A percentile compares a stretch with the other conserved stretches of the same genome.
Conservation (phyloP, 805 yeast species). For the Saccharomyces mikatae region DNA sequence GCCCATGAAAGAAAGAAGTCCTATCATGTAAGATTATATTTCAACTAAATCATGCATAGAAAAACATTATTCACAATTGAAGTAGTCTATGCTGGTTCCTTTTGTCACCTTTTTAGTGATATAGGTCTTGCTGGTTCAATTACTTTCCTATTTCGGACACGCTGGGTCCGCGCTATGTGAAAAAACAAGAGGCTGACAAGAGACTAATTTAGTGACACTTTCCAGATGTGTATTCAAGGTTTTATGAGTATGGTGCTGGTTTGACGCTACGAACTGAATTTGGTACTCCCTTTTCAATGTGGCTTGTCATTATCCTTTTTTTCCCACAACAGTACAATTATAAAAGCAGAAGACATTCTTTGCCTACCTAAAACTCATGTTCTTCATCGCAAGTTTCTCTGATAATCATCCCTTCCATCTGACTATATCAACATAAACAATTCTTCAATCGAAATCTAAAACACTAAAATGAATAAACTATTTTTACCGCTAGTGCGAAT, state of each 20-base stretch:
- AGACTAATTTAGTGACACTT: background rate
- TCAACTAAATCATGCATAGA: background rate
- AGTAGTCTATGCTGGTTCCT: background rate
- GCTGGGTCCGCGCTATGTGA: background rate
- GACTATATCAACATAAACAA: background rate
- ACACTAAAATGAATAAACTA: background rate
- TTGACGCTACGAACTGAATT: background rate
- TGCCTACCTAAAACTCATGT: background rate
- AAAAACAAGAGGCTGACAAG: background rate
- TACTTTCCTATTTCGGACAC: background rate
- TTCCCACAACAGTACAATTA: background rate
- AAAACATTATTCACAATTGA: background rate
- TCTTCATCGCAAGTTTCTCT: background rate
- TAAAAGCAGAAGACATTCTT: background rate
- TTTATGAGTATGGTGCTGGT: background rate
- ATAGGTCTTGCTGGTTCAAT: background rate
- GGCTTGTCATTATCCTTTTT: background rate
- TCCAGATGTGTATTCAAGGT: background rate
- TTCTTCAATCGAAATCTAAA: background rate
- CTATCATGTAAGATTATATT: background rate
- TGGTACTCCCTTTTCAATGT: background rate
- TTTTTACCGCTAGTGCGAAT: background rate
- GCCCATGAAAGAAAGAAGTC: background rate
- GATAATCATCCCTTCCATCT: background rate
- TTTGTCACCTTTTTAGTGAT: background rate